Evolutionary conservation across 768 basidiomycete species (phyloP).

Genomic region (Termitomyces titanicus): DNA sequence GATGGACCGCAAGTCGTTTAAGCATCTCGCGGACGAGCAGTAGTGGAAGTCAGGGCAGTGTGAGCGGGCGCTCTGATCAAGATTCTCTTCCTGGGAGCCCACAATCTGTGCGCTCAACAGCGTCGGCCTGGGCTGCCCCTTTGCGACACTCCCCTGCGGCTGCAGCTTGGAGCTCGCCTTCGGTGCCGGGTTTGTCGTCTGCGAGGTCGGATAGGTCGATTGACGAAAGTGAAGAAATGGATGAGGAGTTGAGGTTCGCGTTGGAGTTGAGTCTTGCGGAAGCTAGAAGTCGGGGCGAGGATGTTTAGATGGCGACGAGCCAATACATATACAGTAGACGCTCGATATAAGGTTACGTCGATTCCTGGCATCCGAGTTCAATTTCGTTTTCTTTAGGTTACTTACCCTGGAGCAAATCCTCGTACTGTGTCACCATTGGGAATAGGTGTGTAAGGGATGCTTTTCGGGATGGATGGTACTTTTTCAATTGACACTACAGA

Average conservation of each 20-base stretch:
- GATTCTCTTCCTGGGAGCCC: slow-evolving; percentile 6
- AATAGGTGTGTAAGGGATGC: too few relatives aligned
- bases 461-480: too few relatives aligned
- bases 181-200: slow-evolving; percentile 5
- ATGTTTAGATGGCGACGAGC: slow-evolving; percentile 7
- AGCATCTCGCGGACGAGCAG: slow-evolving; percentile 11
- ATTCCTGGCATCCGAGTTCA: too few relatives aligned
- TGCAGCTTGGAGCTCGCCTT: slow-evolving; percentile 6
- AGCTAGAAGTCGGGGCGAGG: slow-evolving; percentile 39
- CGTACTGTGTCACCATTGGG: too few relatives aligned
- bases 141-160: slow-evolving; percentile 14
- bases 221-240: slow-evolving; percentile 36
- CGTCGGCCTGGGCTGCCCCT: slow-evolving; percentile 27
- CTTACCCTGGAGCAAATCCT: too few relatives aligned
- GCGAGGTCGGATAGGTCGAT: slow-evolving; percentile 11
- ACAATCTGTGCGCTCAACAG: slow-evolving; percentile 18
- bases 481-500: too few relatives aligned
- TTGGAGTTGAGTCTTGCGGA: slow-evolving; percentile 73
- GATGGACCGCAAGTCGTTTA: slow-evolving; percentile 13
- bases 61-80: neutral
- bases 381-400: too few relatives aligned
- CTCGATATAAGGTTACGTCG: too few relatives aligned
- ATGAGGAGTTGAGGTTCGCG: slow-evolving; percentile 62
- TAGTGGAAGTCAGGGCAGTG: slow-evolving; percentile 1
- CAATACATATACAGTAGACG: neutral